These are phyloP conservation scores for Solanum gandarillasii DNA, from an alignment of 257 asterid species.

Conservation along the genomic window DNA sequence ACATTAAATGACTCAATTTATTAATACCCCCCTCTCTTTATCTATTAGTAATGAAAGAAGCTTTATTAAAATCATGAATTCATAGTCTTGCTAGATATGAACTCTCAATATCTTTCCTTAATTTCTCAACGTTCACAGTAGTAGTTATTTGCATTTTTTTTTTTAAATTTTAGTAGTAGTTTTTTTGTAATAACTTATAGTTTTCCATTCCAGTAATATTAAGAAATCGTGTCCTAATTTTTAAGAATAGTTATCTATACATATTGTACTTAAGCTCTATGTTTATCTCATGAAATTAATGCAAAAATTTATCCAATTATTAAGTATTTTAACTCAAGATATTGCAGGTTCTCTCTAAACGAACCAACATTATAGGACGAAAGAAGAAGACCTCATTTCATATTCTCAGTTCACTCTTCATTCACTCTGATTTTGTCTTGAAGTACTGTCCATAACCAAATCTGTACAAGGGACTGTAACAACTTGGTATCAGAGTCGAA, in stretches of 20 bases:
- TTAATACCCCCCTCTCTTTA: no score
- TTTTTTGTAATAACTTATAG: neutral
- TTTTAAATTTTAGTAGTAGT: neutral
- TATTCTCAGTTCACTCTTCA: no score
- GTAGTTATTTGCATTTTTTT: no score
- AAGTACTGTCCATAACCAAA: neutral
- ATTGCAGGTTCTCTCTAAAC: neutral
- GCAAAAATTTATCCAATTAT: neutral
- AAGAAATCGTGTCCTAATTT: neutral
- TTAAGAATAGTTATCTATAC: neutral
- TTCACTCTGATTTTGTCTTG: neutral
- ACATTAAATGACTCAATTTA: no score
- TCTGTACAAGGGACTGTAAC: neutral
- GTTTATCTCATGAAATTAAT: neutral
- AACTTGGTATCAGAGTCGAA: neutral
- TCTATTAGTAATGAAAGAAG: no score
- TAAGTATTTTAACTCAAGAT: neutral
- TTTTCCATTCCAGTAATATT: neutral
- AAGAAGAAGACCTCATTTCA: neutral
- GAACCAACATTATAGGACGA: no score
- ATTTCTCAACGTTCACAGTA: no score
- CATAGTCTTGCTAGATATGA: no score
- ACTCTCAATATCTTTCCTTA: no score
- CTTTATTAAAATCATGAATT: no score
- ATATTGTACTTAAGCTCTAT: neutral